Base-by-base conservation (phyloP, 2,329 filamentous ascomycete genomes). In the Emmonsiellopsis sp. region DNA sequence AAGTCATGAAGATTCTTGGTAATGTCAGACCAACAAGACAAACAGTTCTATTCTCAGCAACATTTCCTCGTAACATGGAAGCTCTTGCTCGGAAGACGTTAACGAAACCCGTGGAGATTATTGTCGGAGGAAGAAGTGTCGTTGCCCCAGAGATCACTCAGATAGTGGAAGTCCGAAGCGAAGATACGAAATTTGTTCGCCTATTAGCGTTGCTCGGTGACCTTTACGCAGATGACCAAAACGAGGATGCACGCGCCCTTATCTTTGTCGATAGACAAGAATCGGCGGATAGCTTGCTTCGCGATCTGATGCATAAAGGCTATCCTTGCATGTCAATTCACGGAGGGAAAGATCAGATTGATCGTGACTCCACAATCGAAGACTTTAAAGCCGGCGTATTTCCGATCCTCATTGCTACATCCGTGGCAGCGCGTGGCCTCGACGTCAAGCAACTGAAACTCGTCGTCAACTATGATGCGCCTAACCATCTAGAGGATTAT, bases 361-460 rank as follows among this genome's bases (percentile, higher is more conserved):
- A 96, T 66, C 86, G 91, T 58, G 90, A 95, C 69, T 92, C 89
- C 54, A 92, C 89, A 11, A 94, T 96, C 61, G 79, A 86, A 42
- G 90, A 96, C 66, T 96, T 96, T 78, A 97, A 95, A 71, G 87
- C 85, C 62, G 93, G 93, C 53, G 82, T 92, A 43, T 82, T 94
- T 47, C 91, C 91, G 0, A 86, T 98, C 53, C 77, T 98, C 65
- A 86, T 97, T 64, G 93, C 93, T 9, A 98, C 93, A 0, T 96
- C 92, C 9, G 89, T 98, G 55, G 93, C 93, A 40, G 93, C 93
- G 49, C 87, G 93, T 69, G 93, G 93, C 56, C 77, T 98, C 42
- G 93, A 98, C 68, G 92, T 98, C 44, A 95, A 96, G 71, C 89
- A 95, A 67, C 78, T 98, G 36, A 96, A 94, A 69, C 79, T 97